Conservation (phyloP, 345 rosid genomes). For the Citrus mangshanensis region DNA sequence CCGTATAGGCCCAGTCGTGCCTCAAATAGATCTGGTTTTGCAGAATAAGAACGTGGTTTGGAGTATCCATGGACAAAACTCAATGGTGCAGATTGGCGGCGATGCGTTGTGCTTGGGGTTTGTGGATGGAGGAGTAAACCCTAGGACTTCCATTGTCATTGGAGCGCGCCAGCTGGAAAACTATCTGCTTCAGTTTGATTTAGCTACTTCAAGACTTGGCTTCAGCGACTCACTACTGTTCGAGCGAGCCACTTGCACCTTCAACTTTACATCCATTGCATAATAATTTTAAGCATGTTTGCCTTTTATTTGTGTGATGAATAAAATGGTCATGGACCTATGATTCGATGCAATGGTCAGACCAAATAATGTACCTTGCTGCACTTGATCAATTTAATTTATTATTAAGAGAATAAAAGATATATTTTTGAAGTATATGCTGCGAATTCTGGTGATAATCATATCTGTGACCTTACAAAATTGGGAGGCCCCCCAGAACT, state of each 20-base stretch:
- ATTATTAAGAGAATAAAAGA: neutral
- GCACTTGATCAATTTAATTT: neutral
- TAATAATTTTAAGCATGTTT: too few relatives aligned
- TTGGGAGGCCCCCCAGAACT: neutral
- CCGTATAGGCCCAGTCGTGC: slow-evolving; percentile 22
- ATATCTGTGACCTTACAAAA: too few relatives aligned
- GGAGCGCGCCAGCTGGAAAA: slow-evolving; percentile 27
- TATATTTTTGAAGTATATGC: too few relatives aligned
- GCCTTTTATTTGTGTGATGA: neutral
- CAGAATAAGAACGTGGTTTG: slow-evolving; percentile 4
- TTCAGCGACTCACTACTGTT: slow-evolving; percentile 14
- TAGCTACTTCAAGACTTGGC: slow-evolving; percentile 26
- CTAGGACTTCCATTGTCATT: slow-evolving; percentile 18
- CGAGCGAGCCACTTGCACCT: neutral
- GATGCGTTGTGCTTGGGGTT: slow-evolving; percentile 12
- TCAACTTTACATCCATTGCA: slow-evolving; percentile 9
- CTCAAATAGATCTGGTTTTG: slow-evolving; percentile 16
- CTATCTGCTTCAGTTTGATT: slow-evolving; percentile 29
- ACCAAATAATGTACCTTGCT: too few relatives aligned
- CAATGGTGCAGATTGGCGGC: slow-evolving; percentile 12
- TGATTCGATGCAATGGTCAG: neutral
- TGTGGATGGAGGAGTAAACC: slow-evolving; percentile 20
- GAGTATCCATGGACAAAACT: slow-evolving; percentile 8
- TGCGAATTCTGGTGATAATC: too few relatives aligned
- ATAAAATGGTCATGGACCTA: neutral